A percentile compares a stretch with the other conserved stretches of the same genome.
These are phyloP conservation scores for Trichosporon asahii DNA, from an alignment of 1,284 basidiomycete genomes.

Conservation along the genomic window DNA sequence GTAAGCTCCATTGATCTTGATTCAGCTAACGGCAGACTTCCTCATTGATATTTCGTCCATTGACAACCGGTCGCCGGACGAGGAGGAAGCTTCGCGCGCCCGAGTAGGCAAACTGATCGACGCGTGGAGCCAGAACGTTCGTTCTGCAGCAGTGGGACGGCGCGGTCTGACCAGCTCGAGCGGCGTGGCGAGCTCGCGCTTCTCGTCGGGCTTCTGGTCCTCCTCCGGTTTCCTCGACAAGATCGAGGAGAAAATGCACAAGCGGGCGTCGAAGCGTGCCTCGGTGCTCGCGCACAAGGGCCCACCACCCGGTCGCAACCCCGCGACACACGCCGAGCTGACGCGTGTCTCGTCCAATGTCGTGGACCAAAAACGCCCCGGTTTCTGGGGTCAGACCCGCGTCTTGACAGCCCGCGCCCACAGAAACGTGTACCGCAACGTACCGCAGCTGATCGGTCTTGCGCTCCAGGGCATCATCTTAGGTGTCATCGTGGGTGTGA, in stretches of 20 bases:
- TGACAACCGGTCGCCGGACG: slow-evolving; percentile 53
- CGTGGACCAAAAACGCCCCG: slow-evolving; percentile 34
- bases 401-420: slow-evolving; percentile 46
- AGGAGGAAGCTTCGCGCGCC: slow-evolving; percentile 45
- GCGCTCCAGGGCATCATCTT: slow-evolving; percentile 44
- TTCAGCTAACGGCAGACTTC: slow-evolving; percentile 49
- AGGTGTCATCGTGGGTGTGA: slow-evolving; percentile 38
- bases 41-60: slow-evolving; percentile 56
- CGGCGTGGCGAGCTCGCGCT: not conserved
- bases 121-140: slow-evolving; percentile 33
- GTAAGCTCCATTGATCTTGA: slow-evolving; percentile 19
- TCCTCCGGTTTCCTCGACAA: not conserved
- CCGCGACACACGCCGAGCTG: slow-evolving; percentile 10
- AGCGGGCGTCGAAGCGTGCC: not conserved
- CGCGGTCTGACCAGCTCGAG: not conserved
- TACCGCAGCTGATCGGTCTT: slow-evolving; percentile 44
- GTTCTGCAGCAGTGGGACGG: not conserved
- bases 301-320: not conserved
- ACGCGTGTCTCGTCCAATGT: slow-evolving; percentile 5
- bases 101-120: slow-evolving; percentile 37
- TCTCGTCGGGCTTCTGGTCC: not conserved
- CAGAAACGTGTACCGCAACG: slow-evolving; percentile 50
- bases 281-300: not conserved
- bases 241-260: slow-evolving; percentile 3
- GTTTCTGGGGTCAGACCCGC: slow-evolving; percentile 40